Percentiles rank a stretch among this genome's conserved stretches.
Evolutionary conservation across 176 grass and related monocot genomes (phyloP).

Genomic region (Zoysia pacifica): DNA sequence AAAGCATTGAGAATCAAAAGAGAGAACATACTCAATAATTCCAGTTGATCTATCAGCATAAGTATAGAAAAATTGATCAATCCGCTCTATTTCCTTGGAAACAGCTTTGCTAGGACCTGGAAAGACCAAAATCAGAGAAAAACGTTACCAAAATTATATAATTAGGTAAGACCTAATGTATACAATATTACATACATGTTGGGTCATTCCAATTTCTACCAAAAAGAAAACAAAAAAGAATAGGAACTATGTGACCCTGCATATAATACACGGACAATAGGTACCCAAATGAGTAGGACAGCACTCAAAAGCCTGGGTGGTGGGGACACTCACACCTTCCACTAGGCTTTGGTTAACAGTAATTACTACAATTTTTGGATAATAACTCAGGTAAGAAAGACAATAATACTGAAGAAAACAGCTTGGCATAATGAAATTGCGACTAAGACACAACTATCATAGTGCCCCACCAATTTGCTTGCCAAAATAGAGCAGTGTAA

Average conservation of each 20-base stretch:
- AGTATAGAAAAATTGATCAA: conserved; percentile 84
- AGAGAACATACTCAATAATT: conserved; percentile 80
- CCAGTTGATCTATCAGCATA: conserved; percentile 76
- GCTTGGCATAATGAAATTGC: conserved; percentile 15
- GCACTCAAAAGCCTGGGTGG: not conserved
- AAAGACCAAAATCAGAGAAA: conserved; percentile 15
- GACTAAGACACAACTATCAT: not conserved
- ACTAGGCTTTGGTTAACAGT: not conserved
- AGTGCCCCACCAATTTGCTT: conserved; percentile 3
- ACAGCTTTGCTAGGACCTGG: conserved; percentile 76
- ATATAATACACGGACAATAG: not conserved
- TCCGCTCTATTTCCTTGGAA: conserved; percentile 93
- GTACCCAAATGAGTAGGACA: not conserved
- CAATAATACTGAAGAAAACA: not conserved
- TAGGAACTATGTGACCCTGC: not conserved
- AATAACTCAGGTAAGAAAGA: conserved; percentile 24
- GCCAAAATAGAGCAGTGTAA: not conserved
- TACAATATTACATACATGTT: not conserved
- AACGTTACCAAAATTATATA: conserved; percentile 31
- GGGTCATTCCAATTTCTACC: not conserved
- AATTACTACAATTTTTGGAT: conserved; percentile 11
- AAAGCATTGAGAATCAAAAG: conserved; percentile 21
- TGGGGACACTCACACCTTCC: not conserved
- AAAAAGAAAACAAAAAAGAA: not conserved
- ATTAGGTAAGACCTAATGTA: not conserved